Evolutionary conservation across 257 asterid species (phyloP).

Genomic region (Gynochthodes officinalis): DNA sequence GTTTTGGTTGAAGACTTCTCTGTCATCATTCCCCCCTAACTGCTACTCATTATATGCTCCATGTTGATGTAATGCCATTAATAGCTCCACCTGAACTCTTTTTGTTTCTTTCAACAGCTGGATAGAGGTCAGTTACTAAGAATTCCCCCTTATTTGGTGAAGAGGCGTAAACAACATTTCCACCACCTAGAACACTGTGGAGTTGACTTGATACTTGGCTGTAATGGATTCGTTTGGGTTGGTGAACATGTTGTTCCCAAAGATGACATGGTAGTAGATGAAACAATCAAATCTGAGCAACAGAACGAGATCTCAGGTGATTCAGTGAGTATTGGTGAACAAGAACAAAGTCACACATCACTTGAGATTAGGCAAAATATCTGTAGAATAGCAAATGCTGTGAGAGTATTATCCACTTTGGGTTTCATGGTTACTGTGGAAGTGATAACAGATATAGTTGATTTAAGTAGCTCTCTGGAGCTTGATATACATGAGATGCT

Average conservation of each 20-base stretch:
- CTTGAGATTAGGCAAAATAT: conserved; percentile 59
- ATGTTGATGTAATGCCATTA: background rate
- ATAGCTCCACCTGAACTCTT: conserved; percentile 4
- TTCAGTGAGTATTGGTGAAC: conserved; percentile 25
- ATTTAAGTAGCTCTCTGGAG: conserved; percentile 48
- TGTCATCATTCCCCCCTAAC: background rate
- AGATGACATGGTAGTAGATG: conserved; percentile 64
- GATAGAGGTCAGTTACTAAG: conserved; percentile 75
- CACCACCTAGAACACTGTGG: conserved; percentile 73
- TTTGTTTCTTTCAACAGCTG: conserved; percentile 43
- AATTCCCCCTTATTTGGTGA: conserved; percentile 76
- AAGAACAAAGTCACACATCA: conserved; percentile 47
- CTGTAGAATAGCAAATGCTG: conserved; percentile 80
- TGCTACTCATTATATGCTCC: background rate
- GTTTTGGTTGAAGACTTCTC: background rate
- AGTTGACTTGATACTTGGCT: conserved; percentile 80
- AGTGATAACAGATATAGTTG: conserved; percentile 44
- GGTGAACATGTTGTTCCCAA: conserved; percentile 80
- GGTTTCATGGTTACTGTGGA: conserved; percentile 71
- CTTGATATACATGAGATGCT: conserved; percentile 82
- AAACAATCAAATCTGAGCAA: conserved; percentile 41
- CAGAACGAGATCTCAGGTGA: conserved; percentile 28
- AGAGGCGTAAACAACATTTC: conserved; percentile 88
- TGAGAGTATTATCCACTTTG: conserved; percentile 62
- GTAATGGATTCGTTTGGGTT: conserved; percentile 89